Base-by-base conservation (phyloP, 2,329 filamentous ascomycete genomes). In the Cytospora mali region DNA sequence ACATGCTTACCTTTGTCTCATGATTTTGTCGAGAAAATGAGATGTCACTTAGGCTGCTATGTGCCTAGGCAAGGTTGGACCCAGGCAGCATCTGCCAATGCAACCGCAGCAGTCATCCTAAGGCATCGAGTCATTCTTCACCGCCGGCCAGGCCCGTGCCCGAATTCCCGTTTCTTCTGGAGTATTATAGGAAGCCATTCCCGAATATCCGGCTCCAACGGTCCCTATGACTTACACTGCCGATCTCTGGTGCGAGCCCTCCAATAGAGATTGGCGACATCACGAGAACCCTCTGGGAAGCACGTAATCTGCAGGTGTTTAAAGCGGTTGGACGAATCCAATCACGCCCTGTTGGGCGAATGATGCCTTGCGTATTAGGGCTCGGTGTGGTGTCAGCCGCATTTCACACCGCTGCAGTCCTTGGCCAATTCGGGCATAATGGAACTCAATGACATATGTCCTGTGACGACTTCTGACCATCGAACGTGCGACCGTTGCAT, bases 361-460 rank as follows among this genome's bases (percentile, higher is more conserved):
- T 16, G 10, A 50, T 18, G 49, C 57, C 35, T 53, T 31, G 18
- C 31, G n/a, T n/a, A n/a, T 13, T 27, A 11, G 49, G 42, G 21
- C n/a, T n/a, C 31, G 23, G 28, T 46, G 57, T 53, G 57, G 57
- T 49, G 57, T 59, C 49, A 59, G 57, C 57, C 31, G 49, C 57
- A 52, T 59, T 25, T 23, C 31, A 59, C 52, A 53, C 57, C 52
- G 52, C 57, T 53, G 49, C 48, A 59, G 49, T 53, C 28, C 52
- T 27, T 35, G 50, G 27, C 49, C n/a, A 11, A 23, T 27, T 31
- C n/a, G 33, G 57, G 42, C n/a, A 33, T 33, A 48, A 42, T 46
- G n/a, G 21, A 59, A 51, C 23, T 28, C 49, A 16, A 25, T n/a
- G 27, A 59, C 46, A 23, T n/a, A 9, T 7, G 57, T 59, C 57